Evolutionary conservation across 371 early-diverging fungal genomes (phyloP), one percentile per base, ranked within the genome.

Genomic region (Apophysomyces variabilis): DNA sequence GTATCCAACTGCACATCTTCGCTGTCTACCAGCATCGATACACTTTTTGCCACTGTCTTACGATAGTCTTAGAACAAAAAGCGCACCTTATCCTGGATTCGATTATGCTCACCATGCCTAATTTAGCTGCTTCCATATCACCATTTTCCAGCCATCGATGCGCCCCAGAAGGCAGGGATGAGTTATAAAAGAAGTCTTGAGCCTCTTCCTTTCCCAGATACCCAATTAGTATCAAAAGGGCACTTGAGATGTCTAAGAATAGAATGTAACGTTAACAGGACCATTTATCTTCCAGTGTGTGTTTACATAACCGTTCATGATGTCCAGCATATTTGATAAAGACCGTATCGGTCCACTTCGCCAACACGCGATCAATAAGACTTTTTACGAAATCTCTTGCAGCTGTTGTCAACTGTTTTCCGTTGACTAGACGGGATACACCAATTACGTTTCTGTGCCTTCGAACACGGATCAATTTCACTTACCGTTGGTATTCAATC

Each of bases 301-400:
- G 38, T 58, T 67, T 76, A 78, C 81, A 78, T 57, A 41, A 38
- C 38, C 68, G 70, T 65, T 78, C 78, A 18, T 61, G 57, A 14
- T 46, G 50, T 13, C 70, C 64, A 8, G 66, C 66, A 63, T 78
- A 73, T 38, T 67, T 60, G 9, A 80, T 69, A 66, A 80, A 80
- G 1, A 76, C 58, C 7, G 78, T 68, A 61, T 80, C 81, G 8
- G 72, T 66, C 81, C 81, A 80, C 11, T 59, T 68, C 7, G 74
- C 62, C 43, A 71, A 63, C 0, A 73, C 57, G 14, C 59, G 60
- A 35, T 68, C 63, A 4, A 60, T 11, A 21, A 39, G 50, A 7
- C 50, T 26, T 3, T 37, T 16, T 9, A 65, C 1, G 18, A 61
- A 14, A 12, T 32, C 14, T 18, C 21, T 32, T 32, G 60, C 43